Percentiles rank a stretch among this genome's conserved stretches.
Conservation (phyloP, 2,329 filamentous ascomycete species). For the Aspergillus japonicus region DNA sequence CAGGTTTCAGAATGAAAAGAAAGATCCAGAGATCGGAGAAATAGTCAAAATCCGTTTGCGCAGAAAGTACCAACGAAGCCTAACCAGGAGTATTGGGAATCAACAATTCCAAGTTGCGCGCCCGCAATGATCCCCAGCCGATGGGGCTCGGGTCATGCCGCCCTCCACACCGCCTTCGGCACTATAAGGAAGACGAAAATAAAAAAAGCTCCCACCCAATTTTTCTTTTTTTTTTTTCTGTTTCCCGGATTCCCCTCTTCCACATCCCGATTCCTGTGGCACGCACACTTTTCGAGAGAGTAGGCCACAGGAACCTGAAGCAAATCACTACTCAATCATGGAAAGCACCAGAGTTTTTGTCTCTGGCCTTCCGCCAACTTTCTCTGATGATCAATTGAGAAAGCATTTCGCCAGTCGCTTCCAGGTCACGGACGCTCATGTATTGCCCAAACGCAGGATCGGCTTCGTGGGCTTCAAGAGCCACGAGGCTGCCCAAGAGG, state of each 20-base stretch:
- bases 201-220: slow-evolving; percentile 27
- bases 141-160: slow-evolving; percentile 26
- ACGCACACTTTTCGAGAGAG: slow-evolving; percentile 9
- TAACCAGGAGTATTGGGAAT: slow-evolving; percentile 8
- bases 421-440: slow-evolving; percentile 85
- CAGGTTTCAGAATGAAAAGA: background rate
- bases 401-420: slow-evolving; percentile 81
- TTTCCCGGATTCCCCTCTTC: slow-evolving; percentile 16
- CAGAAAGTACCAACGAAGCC: background rate
- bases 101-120: slow-evolving; percentile 10
- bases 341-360: slow-evolving; percentile 74
- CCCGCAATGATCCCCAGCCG: slow-evolving; percentile 11
- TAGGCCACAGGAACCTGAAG: slow-evolving; percentile 19
- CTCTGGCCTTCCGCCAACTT: slow-evolving; percentile 75
- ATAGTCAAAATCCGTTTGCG: background rate
- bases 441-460: slow-evolving; percentile 85
- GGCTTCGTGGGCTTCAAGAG: slow-evolving; percentile 94
- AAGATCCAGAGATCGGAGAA: background rate
- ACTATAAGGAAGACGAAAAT: slow-evolving; percentile 29
- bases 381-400: slow-evolving; percentile 79
- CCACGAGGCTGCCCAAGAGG: slow-evolving; percentile 72
- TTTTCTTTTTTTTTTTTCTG: slow-evolving; percentile 16
- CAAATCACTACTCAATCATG: slow-evolving; percentile 50
- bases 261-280: background rate
- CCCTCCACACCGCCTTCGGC: slow-evolving; percentile 34